Base-by-base conservation (phyloP, 2,329 filamentous ascomycete species). In the Calonectria pauciramosa region DNA sequence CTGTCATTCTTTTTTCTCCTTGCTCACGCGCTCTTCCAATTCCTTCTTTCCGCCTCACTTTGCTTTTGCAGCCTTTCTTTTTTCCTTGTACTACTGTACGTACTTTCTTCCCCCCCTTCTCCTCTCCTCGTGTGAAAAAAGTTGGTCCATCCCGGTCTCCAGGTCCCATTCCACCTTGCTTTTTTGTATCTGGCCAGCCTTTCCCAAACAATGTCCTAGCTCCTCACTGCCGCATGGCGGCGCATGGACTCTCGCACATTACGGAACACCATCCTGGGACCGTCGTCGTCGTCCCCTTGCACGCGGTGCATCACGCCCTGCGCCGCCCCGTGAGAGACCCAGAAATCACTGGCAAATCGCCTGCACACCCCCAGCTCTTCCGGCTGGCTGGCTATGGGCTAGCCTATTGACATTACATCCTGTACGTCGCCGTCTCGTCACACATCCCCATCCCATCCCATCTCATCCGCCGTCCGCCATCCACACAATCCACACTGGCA, bases 101-200 rank as follows among this genome's bases (percentile, higher is more conserved):
- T 60, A 38, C 56, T 36, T 60, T 18, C 30, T 52, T 13, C 54
- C 54, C 30, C 34, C 49, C 49, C 49, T 30, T 49, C 44, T 23
- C 65, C 47, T 60, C 68, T 44, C 54, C 68, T 44, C 54, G 64
- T 63, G 69, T 54, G 36, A 36, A 38, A 63, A 34, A 64, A 68
- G 36, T 65, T 49, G 64, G 51, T 68, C 56, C 70, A 65, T 52
- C 63, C 71, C 60, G 23, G 66, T 26, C 38, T 54, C 66, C 16
- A 60, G 44, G 66, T 47, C 30, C 54, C 63, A 68, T 69, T 60
- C 26, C 52, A 30, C 71, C 51, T 80, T 77, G 72, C 72, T 73
- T 77, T 79, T 76, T 76, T 70, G 64, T 60, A 75, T 77, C 72
- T 77, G 71, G 65, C 77, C 70, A 79, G 70, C 76, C 79, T 79